phyloP scores from a whole-genome alignment of 306 rosid genomes.

The Ceratonia siliqua region DNA sequence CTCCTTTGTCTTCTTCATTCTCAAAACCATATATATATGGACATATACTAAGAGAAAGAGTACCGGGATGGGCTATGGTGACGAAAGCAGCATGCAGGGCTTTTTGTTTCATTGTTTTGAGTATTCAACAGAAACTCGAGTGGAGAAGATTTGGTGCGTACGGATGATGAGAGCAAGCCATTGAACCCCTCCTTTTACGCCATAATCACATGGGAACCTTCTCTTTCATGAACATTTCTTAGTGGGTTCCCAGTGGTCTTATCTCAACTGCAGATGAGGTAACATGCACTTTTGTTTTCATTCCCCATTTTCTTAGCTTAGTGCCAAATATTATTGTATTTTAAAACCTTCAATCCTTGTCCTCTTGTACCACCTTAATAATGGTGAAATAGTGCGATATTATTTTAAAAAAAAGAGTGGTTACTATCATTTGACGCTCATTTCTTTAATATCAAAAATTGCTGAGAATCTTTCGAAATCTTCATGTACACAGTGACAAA shows the following conservation, averaged over 20 bases:
- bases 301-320: background rate
- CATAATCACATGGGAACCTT: conserved; percentile 35
- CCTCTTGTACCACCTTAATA: background rate
- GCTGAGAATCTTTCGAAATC: background rate
- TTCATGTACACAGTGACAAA: background rate
- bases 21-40: background rate
- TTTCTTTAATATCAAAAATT: background rate
- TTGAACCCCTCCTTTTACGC: background rate
- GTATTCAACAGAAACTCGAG: background rate
- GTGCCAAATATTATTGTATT: background rate
- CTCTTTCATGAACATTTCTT: background rate
- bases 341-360: background rate
- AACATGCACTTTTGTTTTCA: conserved; percentile 5
- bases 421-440: background rate
- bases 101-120: background rate
- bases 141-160: conserved; percentile 32
- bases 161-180: conserved; percentile 22
- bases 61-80: background rate
- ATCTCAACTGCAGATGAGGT: conserved; percentile 24
- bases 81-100: background rate
- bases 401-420: background rate
- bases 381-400: background rate
- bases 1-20: background rate
- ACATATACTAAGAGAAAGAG: background rate
- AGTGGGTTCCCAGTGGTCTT: conserved; percentile 41